A percentile compares a stretch with the other conserved stretches of the same genome.
Evolutionary conservation across 306 rosid species (phyloP).

Genomic region (Cucumis cinereus): DNA sequence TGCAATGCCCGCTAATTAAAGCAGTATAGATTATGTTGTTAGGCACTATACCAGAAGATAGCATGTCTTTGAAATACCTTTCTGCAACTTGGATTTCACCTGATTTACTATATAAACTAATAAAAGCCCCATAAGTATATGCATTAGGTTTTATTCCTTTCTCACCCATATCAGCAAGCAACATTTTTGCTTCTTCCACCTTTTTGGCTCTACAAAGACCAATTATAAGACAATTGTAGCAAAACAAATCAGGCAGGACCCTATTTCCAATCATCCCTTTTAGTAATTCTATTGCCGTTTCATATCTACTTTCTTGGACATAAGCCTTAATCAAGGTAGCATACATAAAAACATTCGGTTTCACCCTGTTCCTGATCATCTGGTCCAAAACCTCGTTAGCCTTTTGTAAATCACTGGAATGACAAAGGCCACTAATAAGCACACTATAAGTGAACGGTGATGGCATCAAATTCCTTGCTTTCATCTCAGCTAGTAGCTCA

Average conservation of each 20-base stretch:
- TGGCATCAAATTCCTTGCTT: conserved; percentile 21
- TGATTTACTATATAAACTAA: conserved; percentile 17
- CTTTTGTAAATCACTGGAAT: conserved; percentile 11
- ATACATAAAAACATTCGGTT: conserved; percentile 22
- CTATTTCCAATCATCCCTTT: conserved; percentile 23
- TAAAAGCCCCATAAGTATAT: conserved; percentile 34
- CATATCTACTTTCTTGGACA: conserved; percentile 17
- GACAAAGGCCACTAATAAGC: conserved; percentile 24
- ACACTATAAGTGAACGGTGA: conserved; percentile 19
- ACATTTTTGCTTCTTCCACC: conserved; percentile 18
- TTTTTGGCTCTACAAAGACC: conserved; percentile 24
- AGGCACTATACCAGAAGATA: conserved; percentile 20
- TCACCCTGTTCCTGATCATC: conserved; percentile 20
- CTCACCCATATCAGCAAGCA: conserved; percentile 25
- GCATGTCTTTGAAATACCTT: conserved; percentile 27
- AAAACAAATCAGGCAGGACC: conserved; percentile 22
- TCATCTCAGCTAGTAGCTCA: conserved; percentile 24
- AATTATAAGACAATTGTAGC: conserved; percentile 32
- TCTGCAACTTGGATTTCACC: conserved; percentile 28
- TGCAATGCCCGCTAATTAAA: conserved; percentile 30
- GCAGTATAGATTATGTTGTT: conserved; percentile 18
- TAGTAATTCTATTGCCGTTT: conserved; percentile 19
- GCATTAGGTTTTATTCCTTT: conserved; percentile 31
- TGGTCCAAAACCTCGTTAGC: conserved; percentile 18
- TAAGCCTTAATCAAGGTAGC: conserved; percentile 19